A percentile compares a stretch with the other conserved stretches of the same genome.
phyloP scores from a whole-genome alignment of 768 basidiomycete genomes.

The Rhodosporidiobolus odoratus region DNA sequence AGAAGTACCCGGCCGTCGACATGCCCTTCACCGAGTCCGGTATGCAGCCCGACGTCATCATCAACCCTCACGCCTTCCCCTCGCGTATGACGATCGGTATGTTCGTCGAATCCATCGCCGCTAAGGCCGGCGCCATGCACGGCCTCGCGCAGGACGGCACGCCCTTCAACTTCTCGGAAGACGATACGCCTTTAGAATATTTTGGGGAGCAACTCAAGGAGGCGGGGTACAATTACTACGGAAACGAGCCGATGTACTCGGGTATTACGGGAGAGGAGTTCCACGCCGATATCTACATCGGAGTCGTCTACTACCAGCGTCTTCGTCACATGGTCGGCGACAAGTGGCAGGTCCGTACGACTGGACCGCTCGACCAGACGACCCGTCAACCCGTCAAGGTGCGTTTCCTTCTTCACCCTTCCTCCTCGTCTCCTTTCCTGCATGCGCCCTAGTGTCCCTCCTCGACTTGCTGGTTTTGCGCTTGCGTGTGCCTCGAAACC shows the following conservation, averaged over 20 bases:
- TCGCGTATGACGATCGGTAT: slow-evolving; percentile 99
- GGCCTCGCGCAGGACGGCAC: slow-evolving; percentile 97
- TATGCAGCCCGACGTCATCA: slow-evolving; percentile 98
- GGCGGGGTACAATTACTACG: slow-evolving; percentile 97
- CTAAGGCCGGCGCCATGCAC: slow-evolving; percentile 98
- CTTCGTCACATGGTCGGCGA: slow-evolving; percentile 99
- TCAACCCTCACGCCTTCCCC: slow-evolving; percentile 99
- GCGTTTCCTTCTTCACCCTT: slow-evolving; percentile 39
- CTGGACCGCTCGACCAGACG: slow-evolving; percentile 90
- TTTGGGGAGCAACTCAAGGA: slow-evolving; percentile 90
- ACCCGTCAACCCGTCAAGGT: slow-evolving; percentile 97
- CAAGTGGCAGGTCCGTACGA: slow-evolving; percentile 99
- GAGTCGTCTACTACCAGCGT: slow-evolving; percentile 97
- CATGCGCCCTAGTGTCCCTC: not conserved
- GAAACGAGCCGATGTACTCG: slow-evolving; percentile 99
- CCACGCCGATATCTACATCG: slow-evolving; percentile 95
- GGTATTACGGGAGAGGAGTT: slow-evolving; percentile 99
- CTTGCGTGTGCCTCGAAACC: not conserved
- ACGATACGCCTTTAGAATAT: slow-evolving; percentile 94
- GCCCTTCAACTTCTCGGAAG: slow-evolving; percentile 82
- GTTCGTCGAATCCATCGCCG: slow-evolving; percentile 99
- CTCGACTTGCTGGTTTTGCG: slow-evolving; percentile 5
- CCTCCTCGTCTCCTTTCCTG: not conserved
- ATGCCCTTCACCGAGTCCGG: slow-evolving; percentile 99
- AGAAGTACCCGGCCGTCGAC: slow-evolving; percentile 95